phyloP scores from a whole-genome alignment of 805 yeast genomes.

The Aciculoconidium aculeatum region DNA sequence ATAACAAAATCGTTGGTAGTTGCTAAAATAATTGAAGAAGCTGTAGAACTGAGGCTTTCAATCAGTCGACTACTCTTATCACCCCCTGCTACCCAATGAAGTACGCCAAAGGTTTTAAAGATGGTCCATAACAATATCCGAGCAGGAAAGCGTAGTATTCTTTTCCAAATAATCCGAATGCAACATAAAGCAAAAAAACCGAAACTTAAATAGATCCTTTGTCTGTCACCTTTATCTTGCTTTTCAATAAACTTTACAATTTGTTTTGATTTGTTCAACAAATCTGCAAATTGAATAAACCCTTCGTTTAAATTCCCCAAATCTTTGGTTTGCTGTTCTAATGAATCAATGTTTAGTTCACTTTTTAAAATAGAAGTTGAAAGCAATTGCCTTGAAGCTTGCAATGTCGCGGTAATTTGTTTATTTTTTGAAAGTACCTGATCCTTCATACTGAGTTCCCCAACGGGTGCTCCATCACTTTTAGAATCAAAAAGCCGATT shows the following conservation, averaged over 20 bases:
- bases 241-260: constrained; percentile 48
- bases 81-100: constrained; percentile 9
- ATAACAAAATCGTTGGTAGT: too few species aligned
- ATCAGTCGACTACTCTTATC: too few species aligned
- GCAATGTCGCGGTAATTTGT: constrained; percentile 41
- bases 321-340: constrained; percentile 42
- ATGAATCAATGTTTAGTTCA: constrained; percentile 43
- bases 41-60: too few species aligned
- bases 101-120: constrained; percentile 26
- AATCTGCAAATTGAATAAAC: constrained; percentile 33
- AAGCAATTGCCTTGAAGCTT: constrained; percentile 43
- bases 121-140: constrained; percentile 42
- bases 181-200: constrained; percentile 42
- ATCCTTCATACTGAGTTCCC: constrained; percentile 27
- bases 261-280: constrained; percentile 37
- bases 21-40: constrained; percentile 1
- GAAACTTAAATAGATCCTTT: constrained; percentile 42
- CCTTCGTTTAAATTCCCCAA: constrained; percentile 36
- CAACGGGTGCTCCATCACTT: constrained; percentile 11
- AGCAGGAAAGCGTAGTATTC: constrained; percentile 42
- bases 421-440: constrained; percentile 42
- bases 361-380: constrained; percentile 46
- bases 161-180: constrained; percentile 45
- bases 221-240: constrained; percentile 44
- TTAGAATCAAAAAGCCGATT: constrained; percentile 18